Conservation (phyloP, 2,329 filamentous ascomycete genomes). For the Cordyceps javanica region DNA sequence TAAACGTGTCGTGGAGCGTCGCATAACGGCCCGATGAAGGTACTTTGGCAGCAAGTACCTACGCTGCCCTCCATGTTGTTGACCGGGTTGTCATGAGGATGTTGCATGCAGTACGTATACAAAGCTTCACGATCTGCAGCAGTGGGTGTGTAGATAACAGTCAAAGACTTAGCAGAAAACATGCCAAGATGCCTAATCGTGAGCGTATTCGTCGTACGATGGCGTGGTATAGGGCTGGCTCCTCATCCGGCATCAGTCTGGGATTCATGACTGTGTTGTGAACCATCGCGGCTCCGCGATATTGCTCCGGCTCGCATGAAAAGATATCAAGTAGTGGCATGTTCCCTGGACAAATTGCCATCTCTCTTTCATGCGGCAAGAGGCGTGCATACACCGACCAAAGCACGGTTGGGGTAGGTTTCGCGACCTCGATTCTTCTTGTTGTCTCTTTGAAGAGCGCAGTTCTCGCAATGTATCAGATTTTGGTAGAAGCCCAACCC, state of each 20-base stretch:
- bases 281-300: background rate
- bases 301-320: background rate
- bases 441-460: background rate
- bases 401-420: background rate
- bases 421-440: background rate
- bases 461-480: background rate
- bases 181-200: background rate
- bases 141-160: background rate
- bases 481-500: background rate
- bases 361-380: background rate
- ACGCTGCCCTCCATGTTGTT: background rate
- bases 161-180: background rate
- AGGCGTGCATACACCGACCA: background rate
- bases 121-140: background rate
- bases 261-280: background rate
- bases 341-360: no score
- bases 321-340: background rate
- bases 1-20: background rate
- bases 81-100: background rate
- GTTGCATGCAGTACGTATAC: background rate
- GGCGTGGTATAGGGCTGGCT: no score
- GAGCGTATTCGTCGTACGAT: background rate
- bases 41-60: slow-evolving; percentile 2
- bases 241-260: background rate
- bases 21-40: background rate